Conservation (phyloP, 768 basidiomycete genomes). For the Harrya chromipes region DNA sequence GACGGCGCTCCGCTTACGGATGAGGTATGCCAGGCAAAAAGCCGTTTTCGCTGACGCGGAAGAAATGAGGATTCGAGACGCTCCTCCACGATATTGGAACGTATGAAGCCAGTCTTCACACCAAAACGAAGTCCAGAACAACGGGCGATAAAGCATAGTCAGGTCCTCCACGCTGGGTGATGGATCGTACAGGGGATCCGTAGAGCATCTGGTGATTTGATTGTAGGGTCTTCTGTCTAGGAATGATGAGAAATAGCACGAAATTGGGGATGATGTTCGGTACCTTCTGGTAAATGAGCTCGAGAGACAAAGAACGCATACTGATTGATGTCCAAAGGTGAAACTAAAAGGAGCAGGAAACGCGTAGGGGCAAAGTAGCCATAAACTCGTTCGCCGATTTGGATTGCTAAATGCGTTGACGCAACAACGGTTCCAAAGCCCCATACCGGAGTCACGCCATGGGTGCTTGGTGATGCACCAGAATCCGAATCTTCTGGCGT, state of each 20-base stretch:
- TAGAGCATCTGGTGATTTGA: constrained; percentile 56
- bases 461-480: constrained; percentile 43
- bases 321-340: constrained; percentile 47
- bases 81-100: constrained; percentile 47
- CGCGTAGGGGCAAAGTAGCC: constrained; percentile 57
- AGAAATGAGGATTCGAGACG: constrained; percentile 52
- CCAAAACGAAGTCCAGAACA: constrained; percentile 78
- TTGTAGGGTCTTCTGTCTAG: constrained; percentile 69
- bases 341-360: constrained; percentile 55
- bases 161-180: constrained; percentile 52
- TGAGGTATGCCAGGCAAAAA: constrained; percentile 62
- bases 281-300: constrained; percentile 60
- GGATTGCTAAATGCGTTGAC: constrained; percentile 48
- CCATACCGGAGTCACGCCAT: constrained; percentile 71
- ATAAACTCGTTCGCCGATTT: constrained; percentile 57
- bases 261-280: not conserved
- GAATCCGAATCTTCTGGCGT: constrained; percentile 37
- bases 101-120: constrained; percentile 66
- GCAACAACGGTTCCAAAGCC: constrained; percentile 58
- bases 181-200: constrained; percentile 52
- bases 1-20: constrained; percentile 41
- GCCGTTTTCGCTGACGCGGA: constrained; percentile 74
- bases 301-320: constrained; percentile 56
- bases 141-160: constrained; percentile 67
- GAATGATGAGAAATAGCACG: not conserved